phyloP scores from a whole-genome alignment of 2,329 filamentous ascomycete genomes.

The Endoconidiophora polonica region DNA sequence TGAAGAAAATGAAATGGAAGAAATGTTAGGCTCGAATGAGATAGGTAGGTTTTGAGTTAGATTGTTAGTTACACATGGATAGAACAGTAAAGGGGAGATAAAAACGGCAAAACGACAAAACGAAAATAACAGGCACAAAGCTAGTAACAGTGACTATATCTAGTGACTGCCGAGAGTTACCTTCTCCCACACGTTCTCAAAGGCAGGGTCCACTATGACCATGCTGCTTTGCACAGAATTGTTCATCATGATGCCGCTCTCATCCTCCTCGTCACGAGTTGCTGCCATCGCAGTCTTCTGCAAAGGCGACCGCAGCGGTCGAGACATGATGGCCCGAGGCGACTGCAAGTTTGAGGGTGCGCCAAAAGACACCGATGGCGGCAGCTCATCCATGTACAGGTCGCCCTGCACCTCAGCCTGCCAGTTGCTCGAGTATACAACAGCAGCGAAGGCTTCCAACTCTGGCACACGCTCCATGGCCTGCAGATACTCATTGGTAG shows the following conservation, averaged over 20 bases:
- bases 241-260: slow-evolving; percentile 39
- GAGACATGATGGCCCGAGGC: slow-evolving; percentile 12
- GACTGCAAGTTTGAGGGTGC: background rate
- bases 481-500: slow-evolving; percentile 49
- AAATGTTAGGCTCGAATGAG: background rate
- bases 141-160: background rate
- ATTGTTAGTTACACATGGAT: too few relatives aligned
- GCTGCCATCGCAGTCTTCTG: slow-evolving; percentile 4
- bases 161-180: slow-evolving; percentile 21
- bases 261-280: slow-evolving; percentile 21
- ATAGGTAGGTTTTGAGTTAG: too few relatives aligned
- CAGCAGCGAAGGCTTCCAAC: slow-evolving; percentile 68
- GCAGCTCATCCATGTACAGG: slow-evolving; percentile 16
- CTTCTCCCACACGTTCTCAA: slow-evolving; percentile 56
- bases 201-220: slow-evolving; percentile 20
- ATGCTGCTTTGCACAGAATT: slow-evolving; percentile 19
- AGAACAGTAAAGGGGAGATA: too few relatives aligned
- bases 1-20: background rate
- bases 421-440: slow-evolving; percentile 79
- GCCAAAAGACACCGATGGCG: slow-evolving; percentile 10
- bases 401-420: slow-evolving; percentile 44
- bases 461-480: slow-evolving; percentile 63
- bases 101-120: too few relatives aligned
- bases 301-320: slow-evolving; percentile 14
- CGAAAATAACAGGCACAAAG: background rate